phyloP scores from a whole-genome alignment of 148 eudicot genomes.

The Cornus suecica region DNA sequence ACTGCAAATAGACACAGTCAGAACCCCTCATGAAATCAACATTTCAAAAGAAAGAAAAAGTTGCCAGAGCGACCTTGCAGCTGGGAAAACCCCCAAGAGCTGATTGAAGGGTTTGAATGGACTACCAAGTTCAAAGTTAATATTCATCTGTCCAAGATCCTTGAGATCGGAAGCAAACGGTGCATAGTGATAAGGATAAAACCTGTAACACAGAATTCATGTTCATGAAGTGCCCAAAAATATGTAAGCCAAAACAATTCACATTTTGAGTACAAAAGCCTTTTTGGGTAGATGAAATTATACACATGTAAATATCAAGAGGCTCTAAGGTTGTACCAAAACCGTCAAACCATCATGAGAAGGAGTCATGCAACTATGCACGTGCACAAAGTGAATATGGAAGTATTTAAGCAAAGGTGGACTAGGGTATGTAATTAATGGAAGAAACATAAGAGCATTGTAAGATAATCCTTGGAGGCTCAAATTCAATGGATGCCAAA shows the following conservation, averaged over 20 bases:
- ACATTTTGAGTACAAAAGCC: neutral
- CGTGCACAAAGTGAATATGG: neutral
- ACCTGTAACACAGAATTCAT: slow-evolving; percentile 46
- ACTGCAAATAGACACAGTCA: slow-evolving; percentile 51
- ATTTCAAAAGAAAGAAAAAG: slow-evolving; percentile 3
- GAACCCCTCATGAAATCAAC: slow-evolving; percentile 15
- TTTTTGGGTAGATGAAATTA: neutral
- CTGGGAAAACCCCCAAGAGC: slow-evolving; percentile 93
- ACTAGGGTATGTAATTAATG: neutral
- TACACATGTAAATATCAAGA: neutral
- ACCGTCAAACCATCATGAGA: neutral
- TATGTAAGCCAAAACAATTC: neutral
- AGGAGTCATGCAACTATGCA: neutral
- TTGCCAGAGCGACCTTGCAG: slow-evolving; percentile 66
- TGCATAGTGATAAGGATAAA: slow-evolving; percentile 98
- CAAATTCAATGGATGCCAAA: neutral
- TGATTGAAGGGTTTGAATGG: slow-evolving; percentile 98
- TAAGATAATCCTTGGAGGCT: neutral
- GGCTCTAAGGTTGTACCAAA: neutral
- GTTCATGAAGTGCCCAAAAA: neutral
- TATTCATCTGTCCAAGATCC: slow-evolving; percentile 60
- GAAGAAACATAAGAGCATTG: neutral
- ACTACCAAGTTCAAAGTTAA: slow-evolving; percentile 74
- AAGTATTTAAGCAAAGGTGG: neutral
- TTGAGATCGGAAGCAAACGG: slow-evolving; percentile 98